Conservation (phyloP, 129 eudicot species). For the Heracleum sosnowskyi region DNA sequence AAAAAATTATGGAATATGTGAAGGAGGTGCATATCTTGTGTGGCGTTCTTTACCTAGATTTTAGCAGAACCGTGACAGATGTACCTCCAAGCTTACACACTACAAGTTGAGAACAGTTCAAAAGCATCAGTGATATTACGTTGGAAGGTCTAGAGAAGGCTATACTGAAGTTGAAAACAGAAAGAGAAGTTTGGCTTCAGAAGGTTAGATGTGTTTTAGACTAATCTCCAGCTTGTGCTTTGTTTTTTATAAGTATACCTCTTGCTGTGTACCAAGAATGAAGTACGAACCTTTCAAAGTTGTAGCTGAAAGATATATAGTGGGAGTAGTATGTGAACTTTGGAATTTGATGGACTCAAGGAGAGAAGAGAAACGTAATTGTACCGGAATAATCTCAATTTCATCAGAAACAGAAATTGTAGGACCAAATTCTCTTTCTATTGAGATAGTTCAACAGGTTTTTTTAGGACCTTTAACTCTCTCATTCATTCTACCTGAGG, state of each 20-base stretch:
- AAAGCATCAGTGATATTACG: conserved; percentile 60
- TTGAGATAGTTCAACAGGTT: conserved; percentile 73
- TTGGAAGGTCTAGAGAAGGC: conserved; percentile 75
- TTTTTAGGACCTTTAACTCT: neutral
- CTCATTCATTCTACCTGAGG: neutral
- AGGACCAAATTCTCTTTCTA: conserved; percentile 59
- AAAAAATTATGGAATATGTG: no score
- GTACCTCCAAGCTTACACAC: conserved; percentile 80
- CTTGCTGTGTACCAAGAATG: neutral
- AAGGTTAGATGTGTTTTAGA: conserved; percentile 41
- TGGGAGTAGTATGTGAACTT: conserved; percentile 56
- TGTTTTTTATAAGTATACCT: neutral
- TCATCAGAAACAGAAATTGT: conserved; percentile 46
- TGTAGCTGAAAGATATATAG: conserved; percentile 67
- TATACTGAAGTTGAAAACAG: conserved; percentile 57
- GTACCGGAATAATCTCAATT: conserved; percentile 42
- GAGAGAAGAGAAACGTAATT: conserved; percentile 48
- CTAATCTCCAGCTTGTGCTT: neutral
- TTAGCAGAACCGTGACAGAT: conserved; percentile 60
- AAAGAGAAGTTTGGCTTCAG: conserved; percentile 63
- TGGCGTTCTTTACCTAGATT: conserved; percentile 64
- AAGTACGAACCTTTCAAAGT: conserved; percentile 2
- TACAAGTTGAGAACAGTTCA: conserved; percentile 50
- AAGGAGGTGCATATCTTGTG: conserved; percentile 61
- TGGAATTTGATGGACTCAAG: conserved; percentile 82